Base-by-base conservation (phyloP, 306 rosid species). In the Gastrolobium villosum region DNA sequence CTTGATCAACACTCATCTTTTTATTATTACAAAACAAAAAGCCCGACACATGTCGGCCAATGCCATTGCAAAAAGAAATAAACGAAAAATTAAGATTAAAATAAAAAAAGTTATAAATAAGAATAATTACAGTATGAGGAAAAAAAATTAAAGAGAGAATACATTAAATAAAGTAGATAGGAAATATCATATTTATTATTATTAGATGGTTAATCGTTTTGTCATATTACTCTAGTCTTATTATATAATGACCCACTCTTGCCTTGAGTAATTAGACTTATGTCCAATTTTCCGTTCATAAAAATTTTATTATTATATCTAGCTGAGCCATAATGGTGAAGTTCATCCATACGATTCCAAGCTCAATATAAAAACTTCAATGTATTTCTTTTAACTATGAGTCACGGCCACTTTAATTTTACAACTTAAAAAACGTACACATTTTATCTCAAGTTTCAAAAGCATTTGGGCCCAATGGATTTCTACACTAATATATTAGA, bases 1-100 rank as follows among this genome's bases (percentile, higher is more conserved):
- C 84, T 55, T 80, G 28, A 61, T 46, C 49, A 3, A 10, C 79
- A 74, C 79, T 14, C 59, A 5, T 73, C 61, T 20, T 46, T 74
- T 34, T 61, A 74, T 61, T 15, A 35, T 74, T 45, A 32, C 3
- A 61, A 49, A 28, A 72, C 50, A 34, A 46, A 59, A 73, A 43
- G 43, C 44, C 55, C 34, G 43, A n/a, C 45, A 14, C 40, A 0
- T 37, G 37, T 71, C 10, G 37, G 61, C 35, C 63, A 1, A 20
- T 50, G 49, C 36, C 30, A 70, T 15, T 37, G 76, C 64, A 20
- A 55, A 72, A 41, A 73, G 78, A 73, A 73, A 73, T 57, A 5
- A 31, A 57, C 10, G 67, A 57, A 73, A 43, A 73, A 14, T 55
- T 4, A 26, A 4, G 28, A n/a, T 6, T 5, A 41, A 10, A 11